These are phyloP conservation scores for Candida loeiensis DNA, from an alignment of 805 yeast species.

Conservation along the genomic window DNA sequence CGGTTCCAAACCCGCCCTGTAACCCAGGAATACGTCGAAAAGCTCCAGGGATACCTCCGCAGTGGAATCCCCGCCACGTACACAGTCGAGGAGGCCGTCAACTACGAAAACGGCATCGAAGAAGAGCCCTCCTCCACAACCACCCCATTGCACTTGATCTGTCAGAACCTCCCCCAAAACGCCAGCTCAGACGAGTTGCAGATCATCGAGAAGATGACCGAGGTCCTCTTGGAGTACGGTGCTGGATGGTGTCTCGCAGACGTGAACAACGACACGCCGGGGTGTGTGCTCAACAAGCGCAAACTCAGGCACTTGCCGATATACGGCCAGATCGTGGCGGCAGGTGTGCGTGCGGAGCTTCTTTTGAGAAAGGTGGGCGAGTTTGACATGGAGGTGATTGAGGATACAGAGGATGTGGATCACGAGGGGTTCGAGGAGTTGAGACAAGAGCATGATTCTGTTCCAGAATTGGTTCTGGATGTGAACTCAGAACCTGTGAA, in stretches of 20 bases:
- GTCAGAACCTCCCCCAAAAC: conserved; percentile 51
- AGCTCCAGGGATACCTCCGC: conserved; percentile 45
- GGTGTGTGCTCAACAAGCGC: conserved; percentile 66
- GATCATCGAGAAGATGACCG: conserved; percentile 54
- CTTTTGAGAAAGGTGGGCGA: conserved; percentile 69
- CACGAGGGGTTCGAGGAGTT: conserved; percentile 22
- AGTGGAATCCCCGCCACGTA: conserved; percentile 81
- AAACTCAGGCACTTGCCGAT: conserved; percentile 35
- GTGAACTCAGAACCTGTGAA: too few relatives aligned
- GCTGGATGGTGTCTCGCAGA: conserved; percentile 90
- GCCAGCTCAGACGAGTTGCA: conserved; percentile 37
- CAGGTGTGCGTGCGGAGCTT: conserved; percentile 89
- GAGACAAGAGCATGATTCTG: too few relatives aligned
- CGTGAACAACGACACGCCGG: conserved; percentile 72
- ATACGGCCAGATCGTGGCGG: conserved; percentile 60
- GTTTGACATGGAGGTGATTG: conserved; percentile 58
- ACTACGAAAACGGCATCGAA: conserved; percentile 45
- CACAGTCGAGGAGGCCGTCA: conserved; percentile 71
- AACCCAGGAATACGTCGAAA: conserved; percentile 38
- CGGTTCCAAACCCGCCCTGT: conserved; percentile 50
- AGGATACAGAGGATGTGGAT: conserved; percentile 28
- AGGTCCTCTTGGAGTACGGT: conserved; percentile 71
- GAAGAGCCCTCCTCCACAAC: conserved; percentile 48
- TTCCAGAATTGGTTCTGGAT: too few relatives aligned
- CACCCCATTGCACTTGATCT: conserved; percentile 73